Evolutionary conservation across 805 yeast genomes (phyloP).

Genomic region (Wickerhamomyces queroliae): DNA sequence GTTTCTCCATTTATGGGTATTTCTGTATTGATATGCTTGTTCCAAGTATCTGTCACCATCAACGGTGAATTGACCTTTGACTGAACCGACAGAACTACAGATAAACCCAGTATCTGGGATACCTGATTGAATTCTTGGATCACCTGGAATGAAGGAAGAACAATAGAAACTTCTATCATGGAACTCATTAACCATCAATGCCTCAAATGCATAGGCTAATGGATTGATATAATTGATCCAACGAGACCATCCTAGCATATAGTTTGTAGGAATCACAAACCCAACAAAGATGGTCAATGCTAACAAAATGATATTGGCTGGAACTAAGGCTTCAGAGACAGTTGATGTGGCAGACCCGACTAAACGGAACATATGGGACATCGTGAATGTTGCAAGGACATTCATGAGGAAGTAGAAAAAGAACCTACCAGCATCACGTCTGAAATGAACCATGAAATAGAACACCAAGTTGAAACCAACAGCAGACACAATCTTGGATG

Average conservation of each 20-base stretch:
- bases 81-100: conserved; percentile 54
- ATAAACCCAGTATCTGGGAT: conserved; percentile 29
- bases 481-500: conserved; percentile 38
- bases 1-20: conserved; percentile 55
- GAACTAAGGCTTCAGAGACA: conserved; percentile 51
- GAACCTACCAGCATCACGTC: conserved; percentile 48
- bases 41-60: conserved; percentile 45
- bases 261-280: conserved; percentile 49
- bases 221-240: conserved; percentile 63
- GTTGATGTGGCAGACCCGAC: conserved; percentile 44
- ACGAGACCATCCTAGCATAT: conserved; percentile 58
- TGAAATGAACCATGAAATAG: conserved; percentile 50
- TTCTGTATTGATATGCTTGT: conserved; percentile 36
- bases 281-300: conserved; percentile 49
- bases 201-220: conserved; percentile 50
- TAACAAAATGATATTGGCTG: conserved; percentile 44
- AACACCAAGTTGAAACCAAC: conserved; percentile 41
- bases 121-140: conserved; percentile 19
- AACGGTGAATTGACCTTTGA: conserved; percentile 43
- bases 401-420: conserved; percentile 44
- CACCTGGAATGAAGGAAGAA: conserved; percentile 39
- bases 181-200: conserved; percentile 55
- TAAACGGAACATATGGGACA: conserved; percentile 53
- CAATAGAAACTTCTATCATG: conserved; percentile 40
- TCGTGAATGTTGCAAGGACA: conserved; percentile 37